Evolutionary conservation across 2,329 filamentous ascomycete genomes (phyloP).

Genomic region (Penicillium sp.): DNA sequence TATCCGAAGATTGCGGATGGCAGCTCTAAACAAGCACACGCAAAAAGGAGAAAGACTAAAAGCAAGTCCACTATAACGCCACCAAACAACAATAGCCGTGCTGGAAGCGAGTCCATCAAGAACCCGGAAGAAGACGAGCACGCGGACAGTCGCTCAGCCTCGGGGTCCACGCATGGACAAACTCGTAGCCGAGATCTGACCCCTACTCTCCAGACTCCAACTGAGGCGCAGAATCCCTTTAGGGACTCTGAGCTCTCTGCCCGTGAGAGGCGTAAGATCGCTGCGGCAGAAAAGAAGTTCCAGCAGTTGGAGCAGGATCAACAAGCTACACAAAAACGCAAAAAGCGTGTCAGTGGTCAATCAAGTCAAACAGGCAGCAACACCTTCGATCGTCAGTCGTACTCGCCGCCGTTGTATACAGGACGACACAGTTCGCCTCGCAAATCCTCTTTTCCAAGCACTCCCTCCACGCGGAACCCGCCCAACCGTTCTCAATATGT

Average conservation of each 20-base stretch:
- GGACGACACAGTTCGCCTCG: conserved; percentile 35
- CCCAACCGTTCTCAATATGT: conserved; percentile 43
- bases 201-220: conserved; percentile 57
- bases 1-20: conserved; percentile 39
- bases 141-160: conserved; percentile 61
- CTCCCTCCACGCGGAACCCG: conserved; percentile 32
- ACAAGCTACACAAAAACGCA: conserved; percentile 55
- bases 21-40: conserved; percentile 47
- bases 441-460: conserved; percentile 37
- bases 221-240: conserved; percentile 36
- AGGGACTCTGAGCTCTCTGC: conserved; percentile 61
- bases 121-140: conserved; percentile 60
- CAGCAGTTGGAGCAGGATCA: conserved; percentile 65
- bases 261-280: conserved; percentile 66
- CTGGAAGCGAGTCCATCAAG: conserved; percentile 62
- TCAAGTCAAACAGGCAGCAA: conserved; percentile 49
- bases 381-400: conserved; percentile 37
- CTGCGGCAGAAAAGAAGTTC: conserved; percentile 66
- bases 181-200: conserved; percentile 66
- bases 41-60: conserved; percentile 55
- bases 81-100: conserved; percentile 61
- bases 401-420: conserved; percentile 40
- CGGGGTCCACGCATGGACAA: conserved; percentile 61
- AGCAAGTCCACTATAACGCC: conserved; percentile 57
- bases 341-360: conserved; percentile 61